Base-by-base conservation (phyloP, 768 basidiomycete species). In the Rhodotorula babjevae region DNA sequence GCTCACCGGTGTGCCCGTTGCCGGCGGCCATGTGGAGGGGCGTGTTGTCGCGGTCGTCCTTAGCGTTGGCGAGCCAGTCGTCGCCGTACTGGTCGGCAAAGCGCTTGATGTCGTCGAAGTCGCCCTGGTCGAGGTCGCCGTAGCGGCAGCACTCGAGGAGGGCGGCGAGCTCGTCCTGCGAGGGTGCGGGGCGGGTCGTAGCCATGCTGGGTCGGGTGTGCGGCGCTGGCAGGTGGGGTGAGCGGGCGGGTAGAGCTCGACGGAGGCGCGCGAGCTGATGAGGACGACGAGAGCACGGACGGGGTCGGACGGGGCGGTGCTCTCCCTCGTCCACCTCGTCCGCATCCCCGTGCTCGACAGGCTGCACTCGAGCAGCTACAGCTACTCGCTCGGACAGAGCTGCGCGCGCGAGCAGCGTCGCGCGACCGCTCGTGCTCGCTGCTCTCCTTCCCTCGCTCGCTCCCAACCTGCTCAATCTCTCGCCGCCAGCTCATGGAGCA, bases 91-190 rank as follows among this genome's bases (percentile, higher is more conserved):
- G 42, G 21, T 64, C 42, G 46, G 76, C 53, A 63, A 79, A 79
- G 1, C 62, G 27, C 52, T 68, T 59, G 61, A 77, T 69, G 59
- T 79, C 73, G 49, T 71, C 75, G 12, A 79, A 66, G 61, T 78
- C 75, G 53, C 70, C 74, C 27, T 73, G 66, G 31, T 78, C 79
- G 59, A 68, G 27, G 18, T 72, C 71, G 50, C 79, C 80, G 72
- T 78, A 80, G 14, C 79, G 77, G 61, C 75, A 79, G 47, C 75
- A 76, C 21, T 78, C 74, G 33, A 80, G 68, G 31, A 79, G 68
- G n/a, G 77, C 80, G 31, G 67, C 68, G 63, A 79, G 49, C 62
- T 80, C 79, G 31, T 79, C 79, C 10, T 52, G 31, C 3, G 70
- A 60, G 3, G 78, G 74, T 0, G 15, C 16, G 27, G 44, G 60